phyloP scores from a whole-genome alignment of 805 yeast genomes.

The Middelhovenomyces tepae region DNA sequence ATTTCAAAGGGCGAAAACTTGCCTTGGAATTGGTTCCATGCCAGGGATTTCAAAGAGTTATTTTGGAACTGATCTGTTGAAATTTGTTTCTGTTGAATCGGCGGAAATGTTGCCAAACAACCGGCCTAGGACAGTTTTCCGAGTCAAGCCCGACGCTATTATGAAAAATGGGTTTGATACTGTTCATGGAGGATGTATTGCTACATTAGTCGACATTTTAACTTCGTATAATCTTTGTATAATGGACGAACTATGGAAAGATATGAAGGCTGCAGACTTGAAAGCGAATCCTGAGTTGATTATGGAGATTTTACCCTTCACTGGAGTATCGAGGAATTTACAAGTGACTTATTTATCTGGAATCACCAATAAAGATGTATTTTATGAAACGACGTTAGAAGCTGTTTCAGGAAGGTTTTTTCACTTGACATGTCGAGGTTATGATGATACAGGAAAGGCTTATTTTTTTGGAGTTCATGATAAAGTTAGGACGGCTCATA shows the following conservation, averaged over 20 bases:
- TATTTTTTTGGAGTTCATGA: slow-evolving; percentile 24
- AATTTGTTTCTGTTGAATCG: no score
- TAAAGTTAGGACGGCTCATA: slow-evolving; percentile 19
- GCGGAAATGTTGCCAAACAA: no score
- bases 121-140: background rate
- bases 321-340: slow-evolving; percentile 24
- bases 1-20: no score
- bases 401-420: slow-evolving; percentile 21
- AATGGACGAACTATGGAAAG: slow-evolving; percentile 20
- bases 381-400: slow-evolving; percentile 10
- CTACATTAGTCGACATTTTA: slow-evolving; percentile 22
- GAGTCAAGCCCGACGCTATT: background rate
- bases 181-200: slow-evolving; percentile 28
- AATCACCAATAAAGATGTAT: slow-evolving; percentile 20
- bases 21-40: no score
- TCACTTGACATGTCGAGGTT: slow-evolving; percentile 14
- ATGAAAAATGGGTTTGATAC: slow-evolving; percentile 19
- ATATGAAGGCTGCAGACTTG: slow-evolving; percentile 8
- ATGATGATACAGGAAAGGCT: slow-evolving; percentile 15
- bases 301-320: slow-evolving; percentile 7
- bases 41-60: no score
- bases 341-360: slow-evolving; percentile 20
- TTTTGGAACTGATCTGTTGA: no score
- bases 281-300: slow-evolving; percentile 12
- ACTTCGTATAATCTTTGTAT: slow-evolving; percentile 19